Conservation (phyloP, 2,329 filamentous ascomycete genomes). For the Claviceps citrina region DNA sequence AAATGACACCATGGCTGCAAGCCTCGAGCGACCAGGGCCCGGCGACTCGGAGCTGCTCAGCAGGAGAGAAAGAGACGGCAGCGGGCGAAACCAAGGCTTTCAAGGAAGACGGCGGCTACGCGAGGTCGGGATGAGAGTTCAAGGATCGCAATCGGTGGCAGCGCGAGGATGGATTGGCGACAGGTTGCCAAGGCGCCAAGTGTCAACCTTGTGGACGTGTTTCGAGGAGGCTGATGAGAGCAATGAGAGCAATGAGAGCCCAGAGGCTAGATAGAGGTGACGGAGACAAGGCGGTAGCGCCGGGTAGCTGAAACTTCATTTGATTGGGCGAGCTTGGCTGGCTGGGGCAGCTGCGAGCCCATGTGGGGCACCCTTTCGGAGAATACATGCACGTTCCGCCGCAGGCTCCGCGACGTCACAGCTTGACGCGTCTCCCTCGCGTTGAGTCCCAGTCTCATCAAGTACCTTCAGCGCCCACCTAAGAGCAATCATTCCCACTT, state of each 20-base stretch:
- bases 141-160: not conserved
- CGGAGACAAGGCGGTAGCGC: no score
- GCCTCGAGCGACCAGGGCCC: slow-evolving; percentile 6
- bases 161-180: not conserved
- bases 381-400: not conserved
- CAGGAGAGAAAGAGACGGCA: not conserved
- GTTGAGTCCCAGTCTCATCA: not conserved
- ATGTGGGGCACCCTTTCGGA: not conserved
- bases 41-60: not conserved
- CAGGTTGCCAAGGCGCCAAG: slow-evolving; percentile 1
- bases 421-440: slow-evolving; percentile 2
- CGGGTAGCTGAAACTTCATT: no score
- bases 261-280: no score
- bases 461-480: not conserved
- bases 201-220: no score
- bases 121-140: not conserved
- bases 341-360: not conserved
- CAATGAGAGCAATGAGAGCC: no score
- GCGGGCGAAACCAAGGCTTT: not conserved
- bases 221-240: no score
- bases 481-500: not conserved
- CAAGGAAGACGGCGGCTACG: not conserved
- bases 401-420: not conserved
- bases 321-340: no score
- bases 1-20: slow-evolving; percentile 24